phyloP scores from a whole-genome alignment of 164 flowering plant genomes.

The Macadamia tetraphylla region DNA sequence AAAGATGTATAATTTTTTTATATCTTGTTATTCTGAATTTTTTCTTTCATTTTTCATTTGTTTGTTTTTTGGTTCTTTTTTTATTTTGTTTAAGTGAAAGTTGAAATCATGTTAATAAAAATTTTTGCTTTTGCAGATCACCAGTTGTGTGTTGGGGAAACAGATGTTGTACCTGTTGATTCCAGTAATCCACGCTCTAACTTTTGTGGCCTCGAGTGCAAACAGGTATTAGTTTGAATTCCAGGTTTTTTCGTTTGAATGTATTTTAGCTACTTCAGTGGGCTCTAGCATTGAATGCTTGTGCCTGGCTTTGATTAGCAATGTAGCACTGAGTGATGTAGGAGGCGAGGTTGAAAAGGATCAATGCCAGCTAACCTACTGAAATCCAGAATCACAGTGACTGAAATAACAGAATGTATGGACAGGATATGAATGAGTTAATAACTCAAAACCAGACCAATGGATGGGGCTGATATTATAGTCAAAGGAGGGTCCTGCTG shows the following conservation, averaged over 20 bases:
- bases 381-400: no score
- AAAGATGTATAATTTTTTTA: constrained; percentile 42
- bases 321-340: no score
- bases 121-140: constrained; percentile 39
- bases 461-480: no score
- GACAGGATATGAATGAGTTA: no score
- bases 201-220: constrained; percentile 57
- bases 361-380: no score
- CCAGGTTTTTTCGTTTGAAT: not conserved
- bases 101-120: constrained; percentile 8
- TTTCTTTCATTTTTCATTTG: not conserved
- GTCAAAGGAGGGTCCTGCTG: no score
- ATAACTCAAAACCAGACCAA: no score
- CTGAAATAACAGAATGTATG: no score
- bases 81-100: not conserved
- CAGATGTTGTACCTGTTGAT: constrained; percentile 16
- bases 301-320: not conserved
- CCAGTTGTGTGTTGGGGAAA: constrained; percentile 23
- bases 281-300: not conserved
- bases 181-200: constrained; percentile 16
- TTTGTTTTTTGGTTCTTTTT: no score
- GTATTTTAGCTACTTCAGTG: not conserved
- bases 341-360: no score
- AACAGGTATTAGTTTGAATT: constrained; percentile 33
- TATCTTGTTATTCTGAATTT: not conserved